phyloP scores from a whole-genome alignment of 306 rosid genomes.

The Albizia julibrissin region DNA sequence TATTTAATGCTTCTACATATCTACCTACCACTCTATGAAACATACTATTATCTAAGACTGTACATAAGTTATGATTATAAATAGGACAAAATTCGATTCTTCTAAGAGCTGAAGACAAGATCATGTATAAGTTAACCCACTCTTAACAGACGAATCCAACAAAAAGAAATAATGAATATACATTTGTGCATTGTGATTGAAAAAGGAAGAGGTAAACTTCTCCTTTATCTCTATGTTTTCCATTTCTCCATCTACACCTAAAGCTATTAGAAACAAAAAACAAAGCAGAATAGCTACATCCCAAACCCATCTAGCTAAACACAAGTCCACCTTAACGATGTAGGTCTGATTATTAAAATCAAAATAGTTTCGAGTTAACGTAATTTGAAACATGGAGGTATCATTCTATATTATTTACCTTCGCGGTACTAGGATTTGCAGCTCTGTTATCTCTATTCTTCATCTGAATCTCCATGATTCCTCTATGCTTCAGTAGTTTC shows the following conservation, averaged over 20 bases:
- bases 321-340: neutral
- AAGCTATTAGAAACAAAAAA: neutral
- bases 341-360: neutral
- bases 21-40: no score
- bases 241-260: neutral
- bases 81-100: conserved; percentile 3
- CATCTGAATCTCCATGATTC: conserved; percentile 46
- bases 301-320: neutral
- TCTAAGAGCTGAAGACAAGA: conserved; percentile 5
- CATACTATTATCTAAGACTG: no score
- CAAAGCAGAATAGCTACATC: neutral
- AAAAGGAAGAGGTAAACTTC: conserved; percentile 10
- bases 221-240: neutral
- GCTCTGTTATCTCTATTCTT: conserved; percentile 45
- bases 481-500: conserved; percentile 62
- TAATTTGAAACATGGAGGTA: neutral
- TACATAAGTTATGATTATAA: no score
- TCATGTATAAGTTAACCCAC: neutral
- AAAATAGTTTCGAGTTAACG: neutral
- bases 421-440: conserved; percentile 23
- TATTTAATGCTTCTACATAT: no score
- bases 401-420: conserved; percentile 38
- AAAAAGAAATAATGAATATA: neutral
- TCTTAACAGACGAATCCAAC: neutral
- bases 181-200: conserved; percentile 8